Base-by-base conservation (phyloP, 805 yeast species). In the Nakazawaea siamensis region DNA sequence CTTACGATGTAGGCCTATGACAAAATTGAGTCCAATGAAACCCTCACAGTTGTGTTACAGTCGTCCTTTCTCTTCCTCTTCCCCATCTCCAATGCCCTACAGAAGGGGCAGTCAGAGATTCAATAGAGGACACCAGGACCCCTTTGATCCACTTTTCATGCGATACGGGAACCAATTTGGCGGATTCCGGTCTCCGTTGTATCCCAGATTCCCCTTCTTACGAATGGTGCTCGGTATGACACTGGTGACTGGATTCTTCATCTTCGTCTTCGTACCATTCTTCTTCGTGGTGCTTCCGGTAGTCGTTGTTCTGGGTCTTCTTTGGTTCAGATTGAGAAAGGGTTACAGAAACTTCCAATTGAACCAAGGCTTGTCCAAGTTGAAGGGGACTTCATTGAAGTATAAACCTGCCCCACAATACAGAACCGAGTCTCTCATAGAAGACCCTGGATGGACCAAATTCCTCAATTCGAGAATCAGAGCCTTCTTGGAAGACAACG, bases 221-320 rank as follows among this genome's bases (percentile, higher is more conserved):
- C n/a, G n/a, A n/a, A n/a, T 20, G 4, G 15, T 35, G 21, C 23
- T 31, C 27, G 18, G 25, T 16, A n/a, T 34, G n/a, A 20, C 31
- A 14, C 23, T 35, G 15, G 18, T 35, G 25, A 30, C 38, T 16
- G n/a, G 50, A 15, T 34, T 57, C 13, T 38, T 57, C 18, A 39
- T 58, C 1, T 55, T 51, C 40, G 55, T 56, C 24, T 59, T 60
- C 5, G 38, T 53, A 2, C 61, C 61, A 5, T 31, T 56, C 2
- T 34, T 56, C 20, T 35, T 49, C n/a, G 31, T 58, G 10, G 50
- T 51, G 10, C 35, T 54, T 4, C 64, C 64, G 5, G 56, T 62
- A 2, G 11, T 53, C 5, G 15, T 53, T 3, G 21, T 57, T n/a
- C 54, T 58, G 9, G 47, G 55, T 1, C 45, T 38, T 25, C 20